Evolutionary conservation across 257 asterid genomes (phyloP).

Genomic region (Asclepias syriaca): DNA sequence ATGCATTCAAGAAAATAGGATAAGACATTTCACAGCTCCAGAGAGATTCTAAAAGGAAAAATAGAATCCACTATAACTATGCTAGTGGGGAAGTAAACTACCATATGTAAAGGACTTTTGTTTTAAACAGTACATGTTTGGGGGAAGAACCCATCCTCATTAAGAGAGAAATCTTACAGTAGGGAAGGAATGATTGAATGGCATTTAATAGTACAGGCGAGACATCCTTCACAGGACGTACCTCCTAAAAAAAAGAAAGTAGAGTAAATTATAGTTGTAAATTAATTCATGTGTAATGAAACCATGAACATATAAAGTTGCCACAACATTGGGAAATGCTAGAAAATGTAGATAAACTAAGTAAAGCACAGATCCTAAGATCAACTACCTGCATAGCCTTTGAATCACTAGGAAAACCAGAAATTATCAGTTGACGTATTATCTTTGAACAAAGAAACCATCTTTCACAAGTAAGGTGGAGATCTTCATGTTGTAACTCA

Average conservation of each 20-base stretch:
- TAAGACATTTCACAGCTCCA: background rate
- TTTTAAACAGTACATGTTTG: background rate
- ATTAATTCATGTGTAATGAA: background rate
- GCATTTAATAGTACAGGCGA: conserved; percentile 80
- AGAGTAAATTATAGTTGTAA: conserved; percentile 9
- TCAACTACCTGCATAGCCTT: conserved; percentile 58
- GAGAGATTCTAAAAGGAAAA: background rate
- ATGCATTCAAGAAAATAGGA: background rate
- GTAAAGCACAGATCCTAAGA: conserved; percentile 7
- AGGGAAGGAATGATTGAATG: conserved; percentile 66
- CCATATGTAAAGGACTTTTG: background rate
- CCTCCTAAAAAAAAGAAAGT: conserved; percentile 61
- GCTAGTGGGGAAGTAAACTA: background rate
- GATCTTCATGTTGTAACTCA: conserved; percentile 62
- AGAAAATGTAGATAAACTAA: conserved; percentile 7
- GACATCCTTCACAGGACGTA: conserved; percentile 81
- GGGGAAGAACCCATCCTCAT: conserved; percentile 12
- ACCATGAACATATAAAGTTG: background rate
- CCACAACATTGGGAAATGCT: conserved; percentile 4
- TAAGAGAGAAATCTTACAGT: conserved; percentile 55
- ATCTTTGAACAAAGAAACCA: conserved; percentile 96
- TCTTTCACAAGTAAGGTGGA: conserved; percentile 84
- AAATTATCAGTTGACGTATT: conserved; percentile 65
- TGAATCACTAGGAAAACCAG: conserved; percentile 87
- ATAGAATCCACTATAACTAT: background rate